phyloP scores from a whole-genome alignment of 1,139 yeast genomes.

The Debaryomyces subglobosus region DNA sequence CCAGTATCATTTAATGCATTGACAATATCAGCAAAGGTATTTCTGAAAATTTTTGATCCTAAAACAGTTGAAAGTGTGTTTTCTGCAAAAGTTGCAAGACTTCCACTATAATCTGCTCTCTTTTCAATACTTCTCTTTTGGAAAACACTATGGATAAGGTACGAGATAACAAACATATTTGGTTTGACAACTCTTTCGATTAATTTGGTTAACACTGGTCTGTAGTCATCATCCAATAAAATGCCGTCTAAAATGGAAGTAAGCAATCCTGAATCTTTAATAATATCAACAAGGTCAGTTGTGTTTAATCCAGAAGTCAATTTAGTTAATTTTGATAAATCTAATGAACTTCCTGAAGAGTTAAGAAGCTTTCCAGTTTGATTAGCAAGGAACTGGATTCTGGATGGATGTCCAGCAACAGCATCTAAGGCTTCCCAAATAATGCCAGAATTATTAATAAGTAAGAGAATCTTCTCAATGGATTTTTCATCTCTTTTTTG shows the following conservation, averaged over 20 bases:
- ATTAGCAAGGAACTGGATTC: constrained; percentile 35
- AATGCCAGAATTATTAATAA: constrained; percentile 42
- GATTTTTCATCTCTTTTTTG: constrained; percentile 24
- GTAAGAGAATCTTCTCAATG: constrained; percentile 27
- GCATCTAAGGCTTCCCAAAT: constrained; percentile 40
- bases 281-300: constrained; percentile 26
- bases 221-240: constrained; percentile 36
- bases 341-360: neutral
- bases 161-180: constrained; percentile 31
- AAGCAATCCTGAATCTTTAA: constrained; percentile 39
- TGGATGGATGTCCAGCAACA: constrained; percentile 34
- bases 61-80: constrained; percentile 35
- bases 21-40: constrained; percentile 30
- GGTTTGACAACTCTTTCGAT: constrained; percentile 34
- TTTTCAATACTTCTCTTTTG: constrained; percentile 20
- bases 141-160: constrained; percentile 29
- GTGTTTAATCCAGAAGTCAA: constrained; percentile 24
- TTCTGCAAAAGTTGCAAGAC: constrained; percentile 31
- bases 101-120: constrained; percentile 27
- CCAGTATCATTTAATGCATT: constrained; percentile 49
- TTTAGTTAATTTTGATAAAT: constrained; percentile 7
- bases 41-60: constrained; percentile 30
- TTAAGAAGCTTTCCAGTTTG: constrained; percentile 24
- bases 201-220: constrained; percentile 41
- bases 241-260: constrained; percentile 39